phyloP scores from a whole-genome alignment of 2,329 filamentous ascomycete species.

The Fusarium multiceps region DNA sequence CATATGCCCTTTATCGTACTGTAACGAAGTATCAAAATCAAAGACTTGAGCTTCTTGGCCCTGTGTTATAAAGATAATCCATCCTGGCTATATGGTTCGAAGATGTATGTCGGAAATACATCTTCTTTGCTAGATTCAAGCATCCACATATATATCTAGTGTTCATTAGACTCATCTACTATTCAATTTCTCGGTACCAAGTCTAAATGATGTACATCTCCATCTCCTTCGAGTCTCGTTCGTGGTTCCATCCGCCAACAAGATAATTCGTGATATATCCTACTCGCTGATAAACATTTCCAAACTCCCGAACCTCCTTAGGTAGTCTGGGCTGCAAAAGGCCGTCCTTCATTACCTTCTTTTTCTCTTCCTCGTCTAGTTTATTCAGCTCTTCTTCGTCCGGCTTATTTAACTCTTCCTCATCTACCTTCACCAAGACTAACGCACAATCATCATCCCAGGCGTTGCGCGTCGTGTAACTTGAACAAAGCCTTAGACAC shows the following conservation, averaged over 20 bases:
- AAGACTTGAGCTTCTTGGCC: not conserved
- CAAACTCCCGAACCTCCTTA: constrained; percentile 21
- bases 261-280: constrained; percentile 34
- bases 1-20: not conserved
- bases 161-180: fast-evolving
- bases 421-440: constrained; percentile 24
- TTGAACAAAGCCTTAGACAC: constrained; percentile 29
- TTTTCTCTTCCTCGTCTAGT: not conserved
- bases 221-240: constrained; percentile 20
- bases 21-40: not conserved
- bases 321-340: constrained; percentile 11
- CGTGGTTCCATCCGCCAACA: constrained; percentile 27
- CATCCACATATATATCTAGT: fast-evolving
- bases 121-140: not conserved
- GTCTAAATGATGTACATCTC: constrained; percentile 32
- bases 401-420: not conserved
- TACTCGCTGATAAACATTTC: constrained; percentile 32
- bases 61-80: no score
- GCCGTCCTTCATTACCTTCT: not conserved
- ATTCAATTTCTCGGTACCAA: fast-evolving
- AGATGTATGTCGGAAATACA: not conserved
- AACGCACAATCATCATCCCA: constrained; percentile 37
- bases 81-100: not conserved
- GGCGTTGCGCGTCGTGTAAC: constrained; percentile 9
- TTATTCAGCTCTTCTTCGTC: not conserved